Base-by-base conservation (phyloP, 257 asterid species). In the Solanum sejunctum region DNA sequence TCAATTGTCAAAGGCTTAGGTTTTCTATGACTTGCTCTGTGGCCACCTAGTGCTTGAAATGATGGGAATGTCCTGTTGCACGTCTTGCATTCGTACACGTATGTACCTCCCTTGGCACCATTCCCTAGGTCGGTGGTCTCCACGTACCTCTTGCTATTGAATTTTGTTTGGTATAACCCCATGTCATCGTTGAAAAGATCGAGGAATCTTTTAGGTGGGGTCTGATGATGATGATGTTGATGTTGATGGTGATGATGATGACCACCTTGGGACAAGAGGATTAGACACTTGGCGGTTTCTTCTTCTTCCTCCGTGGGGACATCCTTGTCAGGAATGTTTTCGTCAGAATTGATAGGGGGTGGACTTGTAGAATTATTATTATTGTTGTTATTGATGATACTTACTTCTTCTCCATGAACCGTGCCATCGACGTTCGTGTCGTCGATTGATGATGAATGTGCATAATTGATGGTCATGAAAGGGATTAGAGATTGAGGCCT, bases 1-100 rank as follows among this genome's bases (percentile, higher is more conserved):
- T 80, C 86, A 9, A 36, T 28, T 6, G 87, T 85, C 8, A 86
- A 28, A 83, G 81, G 69, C 57, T 88, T 90, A 7, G 88, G 88
- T 81, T 88, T 90, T 70, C 73, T 90, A 69, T 90, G 92, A 60
- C 99, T 95, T 2, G 99, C 97, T 0, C 99, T 89, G 78, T 97
- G 99, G 0, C 99, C 99, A 1, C 99, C 99, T 5, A 97, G 83
- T 10, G 99, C 99, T 89, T 97, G 99, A 78, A 97, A 97, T 0
- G 99, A 95, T 67, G 92, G 85, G 77, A 95, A 97, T 12, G 93
- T 86, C 67, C 91, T 84, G 80, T 86, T 86, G 41, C 99, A 97
- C 5, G 99, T 97, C 81, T 95, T 97, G 92, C 99, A 95, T 45
- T 89, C 93, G 75, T 92, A 97, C 8, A 89, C 91, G 60, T 89